Base-by-base conservation (phyloP, 805 yeast species). In the Wickerhamomyces mucosus region DNA sequence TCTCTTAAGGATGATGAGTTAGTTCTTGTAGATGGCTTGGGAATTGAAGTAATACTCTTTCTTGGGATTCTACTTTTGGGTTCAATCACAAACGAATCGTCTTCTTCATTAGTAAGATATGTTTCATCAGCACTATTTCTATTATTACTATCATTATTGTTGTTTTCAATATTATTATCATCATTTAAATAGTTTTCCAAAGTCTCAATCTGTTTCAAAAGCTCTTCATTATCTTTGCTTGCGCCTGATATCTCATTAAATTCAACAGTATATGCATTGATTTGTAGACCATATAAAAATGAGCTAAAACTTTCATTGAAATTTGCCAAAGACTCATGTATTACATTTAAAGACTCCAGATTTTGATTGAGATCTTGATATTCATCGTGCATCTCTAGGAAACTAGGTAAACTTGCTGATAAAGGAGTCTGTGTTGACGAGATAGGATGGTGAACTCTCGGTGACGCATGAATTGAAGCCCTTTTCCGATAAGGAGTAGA, bases 241-340 rank as follows among this genome's bases (percentile, higher is more conserved):
- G 31, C 15, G 12, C 37, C 38, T 6, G 52, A 51, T 4, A 49
- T 29, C 28, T 47, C 50, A 14, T 43, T 41, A 31, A 82, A 82
- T 46, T 81, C 86, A 18, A 80, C 80, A 55, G 95, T 82, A 78
- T 92, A 85, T 39, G 94, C 88, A 46, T 86, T 84, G 54, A 84
- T 75, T 49, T 79, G 73, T 30, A 85, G 56, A 2, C 95, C 95
- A 46, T 81, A 83, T 32, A 85, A 50, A 33, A 85, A 75, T 24
- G 88, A 63, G 2, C 83, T 75, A 44, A 86, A 72, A 3, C 84
- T 71, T 53, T 85, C 96, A 49, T 84, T 84, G 53, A 86, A 78
- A 18, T 64, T 59, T 3, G 67, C 64, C 15, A 86, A 55, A 6
- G 72, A 70, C 27, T 75, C 71, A 53, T 84, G 85, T 9, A 78